Percentiles rank a stretch among this genome's conserved stretches.
Conservation (phyloP, 148 eudicot species). For the Gaultheria prostrata region DNA sequence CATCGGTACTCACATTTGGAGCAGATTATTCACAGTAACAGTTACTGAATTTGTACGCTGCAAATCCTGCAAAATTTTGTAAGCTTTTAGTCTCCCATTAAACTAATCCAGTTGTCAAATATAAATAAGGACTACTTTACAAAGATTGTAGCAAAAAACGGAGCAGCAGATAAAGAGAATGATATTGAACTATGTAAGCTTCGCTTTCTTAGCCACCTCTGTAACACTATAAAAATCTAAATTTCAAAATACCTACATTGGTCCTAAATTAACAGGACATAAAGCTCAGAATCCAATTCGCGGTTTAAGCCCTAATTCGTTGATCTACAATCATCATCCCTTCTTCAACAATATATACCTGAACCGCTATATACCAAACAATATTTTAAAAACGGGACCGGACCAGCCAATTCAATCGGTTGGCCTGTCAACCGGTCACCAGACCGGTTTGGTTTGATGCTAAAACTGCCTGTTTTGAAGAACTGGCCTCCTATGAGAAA, state of each 20-base stretch:
- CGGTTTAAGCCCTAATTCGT: no score
- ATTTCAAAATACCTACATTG: not conserved
- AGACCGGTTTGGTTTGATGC: no score
- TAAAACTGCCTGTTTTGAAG: no score
- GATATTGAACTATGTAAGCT: not conserved
- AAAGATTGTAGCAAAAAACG: not conserved
- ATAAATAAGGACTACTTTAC: not conserved
- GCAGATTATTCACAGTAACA: conserved; percentile 94
- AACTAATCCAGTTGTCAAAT: not conserved
- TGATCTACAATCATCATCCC: no score
- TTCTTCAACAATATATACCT: not conserved
- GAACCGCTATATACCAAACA: not conserved
- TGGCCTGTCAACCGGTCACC: no score
- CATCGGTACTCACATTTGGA: conserved; percentile 59
- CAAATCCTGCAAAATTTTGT: conserved; percentile 62
- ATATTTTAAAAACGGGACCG: no score
- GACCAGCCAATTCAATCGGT: no score
- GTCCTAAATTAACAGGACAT: not conserved
- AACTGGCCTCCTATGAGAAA: no score
- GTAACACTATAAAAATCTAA: not conserved
- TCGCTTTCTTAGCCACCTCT: not conserved
- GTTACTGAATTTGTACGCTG: conserved; percentile 84
- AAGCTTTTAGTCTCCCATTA: not conserved
- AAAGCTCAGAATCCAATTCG: not conserved
- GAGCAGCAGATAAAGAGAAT: not conserved